Base-by-base conservation (phyloP, 495 filamentous ascomycete genomes). In the Penicillium turbatum region DNA sequence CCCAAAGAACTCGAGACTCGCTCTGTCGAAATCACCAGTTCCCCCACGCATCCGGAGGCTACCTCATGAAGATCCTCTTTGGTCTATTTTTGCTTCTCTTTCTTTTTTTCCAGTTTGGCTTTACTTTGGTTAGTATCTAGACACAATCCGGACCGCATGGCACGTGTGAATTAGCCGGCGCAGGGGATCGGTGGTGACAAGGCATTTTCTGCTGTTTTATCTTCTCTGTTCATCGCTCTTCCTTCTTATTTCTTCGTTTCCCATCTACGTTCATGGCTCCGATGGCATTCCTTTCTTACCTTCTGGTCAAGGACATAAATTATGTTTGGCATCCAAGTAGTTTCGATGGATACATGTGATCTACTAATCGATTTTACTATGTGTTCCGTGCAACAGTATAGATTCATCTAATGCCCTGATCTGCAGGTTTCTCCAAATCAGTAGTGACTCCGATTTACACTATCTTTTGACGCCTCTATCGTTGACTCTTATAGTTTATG, bases 1-100 rank as follows among this genome's bases (percentile, higher is more conserved):
- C 66, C 71, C 1, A 72, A 75, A 48, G 72, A 75, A 54, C 53
- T 73, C 6, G 69, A 75, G 55, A 66, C 68, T 13, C 67, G 65
- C 6, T 75, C 72, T 8, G 66, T 72, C 17, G 72, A 75, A 48
- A 69, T 75, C 21, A 64, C 61, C 9, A 50, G 41, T 38, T 29
- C 66, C 29, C 45, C 55, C 6, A 42, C 57, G 13, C 57, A 71
- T 46, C 27, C 65, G 0, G 66, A 69, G 57, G 45, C 68, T 7
- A 68, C 68, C 21, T 70, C 63, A 29, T 71, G 54, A 65, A 29
- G n/a, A 8, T 49, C n/a, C 27, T 31, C 0, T 24, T 37, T 38
- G 17, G 24, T 47, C 34, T 31, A 1, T 11, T 48, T 7, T 35
- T 38, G 4, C 2, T 16, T 30, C 7, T 29, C 48, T 51, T n/a